These are phyloP conservation scores for Magnolia officinalis DNA, from an alignment of 164 flowering plant species.

Conservation along the genomic window DNA sequence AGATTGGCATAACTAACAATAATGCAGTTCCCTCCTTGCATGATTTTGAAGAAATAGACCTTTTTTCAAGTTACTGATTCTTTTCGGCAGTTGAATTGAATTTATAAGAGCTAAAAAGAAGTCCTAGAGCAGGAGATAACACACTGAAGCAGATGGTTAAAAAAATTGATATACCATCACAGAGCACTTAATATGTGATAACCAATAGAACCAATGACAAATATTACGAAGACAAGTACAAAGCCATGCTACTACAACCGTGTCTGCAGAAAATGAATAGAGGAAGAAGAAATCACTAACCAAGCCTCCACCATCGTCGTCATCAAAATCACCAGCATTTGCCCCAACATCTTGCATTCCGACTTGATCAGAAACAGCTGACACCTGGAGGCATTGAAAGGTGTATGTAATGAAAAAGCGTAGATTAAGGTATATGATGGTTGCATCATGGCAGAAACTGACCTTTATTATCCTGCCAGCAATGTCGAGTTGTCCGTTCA, in stretches of 20 bases:
- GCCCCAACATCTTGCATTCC: conserved; percentile 68
- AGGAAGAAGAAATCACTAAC: conserved; percentile 39
- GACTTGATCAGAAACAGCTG: conserved; percentile 82
- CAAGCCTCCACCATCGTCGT: conserved; percentile 94
- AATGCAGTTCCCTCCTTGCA: too few relatives aligned
- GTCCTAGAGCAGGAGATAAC: background rate
- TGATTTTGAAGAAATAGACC: too few relatives aligned
- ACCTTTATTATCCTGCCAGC: conserved; percentile 87
- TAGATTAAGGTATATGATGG: background rate
- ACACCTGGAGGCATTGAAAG: conserved; percentile 47
- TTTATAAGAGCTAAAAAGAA: background rate
- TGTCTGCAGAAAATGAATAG: background rate
- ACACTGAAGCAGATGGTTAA: background rate
- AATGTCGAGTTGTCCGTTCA: conserved; percentile 85
- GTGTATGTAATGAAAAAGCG: background rate
- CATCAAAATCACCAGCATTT: conserved; percentile 84
- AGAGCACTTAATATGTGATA: background rate
- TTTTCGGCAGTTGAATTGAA: background rate
- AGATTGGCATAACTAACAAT: too few relatives aligned
- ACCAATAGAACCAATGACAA: background rate
- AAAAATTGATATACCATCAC: background rate
- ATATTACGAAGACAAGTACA: background rate
- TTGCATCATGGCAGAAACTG: conserved; percentile 2
- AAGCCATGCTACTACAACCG: background rate
- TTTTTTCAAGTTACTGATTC: too few relatives aligned